Evolutionary conservation across 805 yeast species (phyloP), one percentile per base, ranked within the genome.

Genomic region (Wickerhamomyces alni): DNA sequence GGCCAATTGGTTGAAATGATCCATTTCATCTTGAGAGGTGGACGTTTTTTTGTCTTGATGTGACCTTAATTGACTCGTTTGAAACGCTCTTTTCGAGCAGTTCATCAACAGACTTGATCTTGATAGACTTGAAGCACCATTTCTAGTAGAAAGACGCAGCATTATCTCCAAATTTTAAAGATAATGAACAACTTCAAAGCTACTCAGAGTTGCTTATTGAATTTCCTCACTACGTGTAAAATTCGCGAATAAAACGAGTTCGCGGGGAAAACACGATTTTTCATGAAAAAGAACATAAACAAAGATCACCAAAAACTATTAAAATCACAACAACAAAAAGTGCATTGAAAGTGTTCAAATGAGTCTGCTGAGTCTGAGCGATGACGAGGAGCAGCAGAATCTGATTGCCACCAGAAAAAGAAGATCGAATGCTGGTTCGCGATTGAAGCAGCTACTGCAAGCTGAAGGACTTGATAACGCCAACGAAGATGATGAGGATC

Each of bases 351-450:
- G 10, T 24, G 26, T 24, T 24, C 26, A 24, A 7, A 45, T 42
- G 48, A 43, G 43, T 26, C 12, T 26, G 13, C 28, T 26, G 6
- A 26, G 28, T 26, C 12, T 26, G 42, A 43, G 25, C 22, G 22
- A 17, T 8, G 26, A 26, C 17, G 28, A 26, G 32, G 35, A 32
- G 28, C 82, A 32, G 28, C 82, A 80, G 34, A 71, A 76, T 51
- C 69, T 87, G 40, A 82, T 83, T 50, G 77, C 84, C 17, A 82
- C 95, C 3, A 74, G 97, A 45, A 65, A 77, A 44, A 70, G 87
- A 47, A 76, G 99, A 39, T 61, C 87, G 33, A 93, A 91, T 63
- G 99, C 99, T 2, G 99, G 99, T 13, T 82, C 86, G 38, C 70
- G 93, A 39, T 67, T 93, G 57, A 76, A 77, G 52, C 77, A 78